Percentiles rank a stretch among this genome's conserved stretches.
Evolutionary conservation across 2,329 filamentous ascomycete species (phyloP).

Genomic region (Pleochaeta shiraiana): DNA sequence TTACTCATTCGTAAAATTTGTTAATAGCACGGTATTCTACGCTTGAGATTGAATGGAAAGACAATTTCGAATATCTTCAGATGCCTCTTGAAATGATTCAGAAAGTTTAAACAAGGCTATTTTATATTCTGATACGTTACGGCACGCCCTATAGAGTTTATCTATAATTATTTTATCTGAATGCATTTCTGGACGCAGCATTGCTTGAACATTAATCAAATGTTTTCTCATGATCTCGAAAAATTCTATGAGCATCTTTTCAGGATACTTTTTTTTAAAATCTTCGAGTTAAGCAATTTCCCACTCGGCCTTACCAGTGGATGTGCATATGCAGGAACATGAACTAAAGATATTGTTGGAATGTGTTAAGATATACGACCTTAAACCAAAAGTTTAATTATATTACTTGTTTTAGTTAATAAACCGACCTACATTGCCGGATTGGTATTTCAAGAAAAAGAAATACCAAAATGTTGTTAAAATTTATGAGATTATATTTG

Average conservation of each 20-base stretch:
- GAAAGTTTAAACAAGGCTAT: neutral
- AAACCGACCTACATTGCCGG: too few species aligned
- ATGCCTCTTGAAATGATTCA: neutral
- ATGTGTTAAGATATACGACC: too few species aligned
- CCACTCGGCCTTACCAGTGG: too few species aligned
- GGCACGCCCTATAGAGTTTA: neutral
- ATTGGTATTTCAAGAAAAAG: too few species aligned
- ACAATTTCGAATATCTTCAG: neutral
- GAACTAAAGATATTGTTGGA: too few species aligned
- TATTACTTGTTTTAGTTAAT: too few species aligned
- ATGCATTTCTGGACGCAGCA: neutral
- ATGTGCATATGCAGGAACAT: too few species aligned
- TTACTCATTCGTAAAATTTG: neutral
- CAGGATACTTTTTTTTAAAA: neutral
- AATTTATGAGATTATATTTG: too few species aligned
- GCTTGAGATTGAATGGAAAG: neutral
- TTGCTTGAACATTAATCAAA: neutral
- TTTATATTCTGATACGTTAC: neutral
- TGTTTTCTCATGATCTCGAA: neutral
- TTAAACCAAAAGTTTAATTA: too few species aligned
- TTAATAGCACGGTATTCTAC: too few species aligned
- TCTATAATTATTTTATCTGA: neutral
- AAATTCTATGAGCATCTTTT: neutral
- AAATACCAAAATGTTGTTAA: too few species aligned
- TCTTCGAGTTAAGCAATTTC: neutral